Evolutionary conservation across 352 stramenopile genomes (phyloP), one percentile per base, ranked within the genome.

Genomic region (Pythium sp.): DNA sequence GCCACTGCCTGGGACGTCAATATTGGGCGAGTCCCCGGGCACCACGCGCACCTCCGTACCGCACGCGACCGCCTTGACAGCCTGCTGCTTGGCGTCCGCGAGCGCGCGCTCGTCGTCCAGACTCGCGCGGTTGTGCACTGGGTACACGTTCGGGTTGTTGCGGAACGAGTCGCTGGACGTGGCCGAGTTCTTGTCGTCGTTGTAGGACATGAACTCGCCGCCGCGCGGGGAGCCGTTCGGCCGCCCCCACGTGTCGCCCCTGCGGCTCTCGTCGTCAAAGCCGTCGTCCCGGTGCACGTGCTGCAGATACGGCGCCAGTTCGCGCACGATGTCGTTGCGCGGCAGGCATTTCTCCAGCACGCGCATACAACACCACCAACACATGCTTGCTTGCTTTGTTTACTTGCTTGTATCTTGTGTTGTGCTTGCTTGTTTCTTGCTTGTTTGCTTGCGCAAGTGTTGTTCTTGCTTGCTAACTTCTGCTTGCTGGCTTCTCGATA

Each of bases 331-430:
- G 70, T 95, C 88, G 69, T 95, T 95, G 32, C 86, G 86, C 41
- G 88, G 88, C 56, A 95, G 72, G 67, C 86, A 94, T 65, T 91
- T 91, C 69, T 95, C 87, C 69, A 95, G 64, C 57, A 93, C 80
- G 68, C 86, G 88, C 84, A 95, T 95, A 65, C 88, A 95, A 72
- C 88, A 95, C 86, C 87, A 93, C 88, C 88, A 95, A 69, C 88
- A 94, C 76, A 93, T 89, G 11, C n/a, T 58, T 43, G 12, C 1
- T 41, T 47, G 11, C 2, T 58, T 24, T 20, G 4, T 12, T 15
- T 11, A 3, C 43, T 24, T 20, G 8, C 8, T 18, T 58, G 46
- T 20, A 28, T 9, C 14, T 26, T 51, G 20, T 46, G 9, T 36
- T 18, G 7, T 55, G n/a, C 20, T 54, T 54, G 47, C 47, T 54